A percentile compares a stretch with the other conserved stretches of the same genome.
phyloP scores from a whole-genome alignment of 306 rosid genomes.

The Gastrolobium bilobum region DNA sequence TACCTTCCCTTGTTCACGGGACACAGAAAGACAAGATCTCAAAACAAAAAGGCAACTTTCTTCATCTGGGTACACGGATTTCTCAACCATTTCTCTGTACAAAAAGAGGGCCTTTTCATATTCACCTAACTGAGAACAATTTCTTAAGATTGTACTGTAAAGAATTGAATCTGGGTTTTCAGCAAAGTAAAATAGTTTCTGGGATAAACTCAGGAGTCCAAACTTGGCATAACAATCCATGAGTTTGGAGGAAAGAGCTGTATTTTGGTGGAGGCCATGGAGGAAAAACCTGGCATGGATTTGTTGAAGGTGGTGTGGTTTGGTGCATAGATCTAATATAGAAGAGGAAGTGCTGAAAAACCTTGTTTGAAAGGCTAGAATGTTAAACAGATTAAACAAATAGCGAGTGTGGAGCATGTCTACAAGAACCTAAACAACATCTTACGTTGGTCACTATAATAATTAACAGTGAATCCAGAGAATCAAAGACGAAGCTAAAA shows the following conservation, averaged over 20 bases:
- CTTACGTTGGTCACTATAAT: background rate
- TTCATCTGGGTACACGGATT: constrained; percentile 63
- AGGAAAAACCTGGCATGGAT: constrained; percentile 79
- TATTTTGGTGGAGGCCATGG: constrained; percentile 75
- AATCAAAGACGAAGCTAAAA: no score
- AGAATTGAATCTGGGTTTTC: constrained; percentile 54
- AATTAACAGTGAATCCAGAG: no score
- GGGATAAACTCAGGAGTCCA: constrained; percentile 58
- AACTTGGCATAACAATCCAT: constrained; percentile 68
- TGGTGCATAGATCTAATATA: constrained; percentile 67
- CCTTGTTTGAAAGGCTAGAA: constrained; percentile 59
- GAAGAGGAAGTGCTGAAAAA: constrained; percentile 56
- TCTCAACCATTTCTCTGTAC: constrained; percentile 64
- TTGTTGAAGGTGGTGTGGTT: constrained; percentile 67
- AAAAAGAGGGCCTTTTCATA: constrained; percentile 56
- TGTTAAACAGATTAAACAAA: constrained; percentile 29
- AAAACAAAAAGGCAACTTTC: constrained; percentile 58
- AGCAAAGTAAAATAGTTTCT: constrained; percentile 57
- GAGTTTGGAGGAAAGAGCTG: constrained; percentile 67
- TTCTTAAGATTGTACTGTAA: constrained; percentile 56
- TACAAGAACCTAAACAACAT: constrained; percentile 9
- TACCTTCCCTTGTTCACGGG: constrained; percentile 52
- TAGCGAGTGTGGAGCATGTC: constrained; percentile 52
- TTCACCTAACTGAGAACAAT: constrained; percentile 55
- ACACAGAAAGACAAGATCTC: constrained; percentile 56